Base-by-base conservation (phyloP, 1,139 yeast species). In the Torulaspora pretoriensis region DNA sequence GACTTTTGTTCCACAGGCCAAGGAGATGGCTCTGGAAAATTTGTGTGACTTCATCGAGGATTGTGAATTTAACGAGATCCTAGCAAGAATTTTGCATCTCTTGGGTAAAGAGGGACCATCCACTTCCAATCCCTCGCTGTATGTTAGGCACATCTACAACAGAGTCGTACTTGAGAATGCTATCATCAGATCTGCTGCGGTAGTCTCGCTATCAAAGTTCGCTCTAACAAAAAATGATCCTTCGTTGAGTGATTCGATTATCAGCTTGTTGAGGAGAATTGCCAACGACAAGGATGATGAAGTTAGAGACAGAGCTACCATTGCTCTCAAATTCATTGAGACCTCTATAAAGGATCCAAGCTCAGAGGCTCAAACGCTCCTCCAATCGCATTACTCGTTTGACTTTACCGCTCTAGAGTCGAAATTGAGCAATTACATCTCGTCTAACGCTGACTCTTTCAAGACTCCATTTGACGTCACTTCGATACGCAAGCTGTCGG, bases 21-120 rank as follows among this genome's bases (percentile, higher is more conserved):
- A 87, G 59, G 95, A 87, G 59, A 69, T 78, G 47, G 95, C 96
- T 26, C 74, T 92, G 60, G 88, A 86, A 70, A 85, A 84, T 63
- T 75, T 94, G 57, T 89, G 97, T 74, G 99, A 92, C 67, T 89
- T 89, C 62, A 94, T 92, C 57, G 99, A 94, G 69, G 99, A 92
- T 71, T 92, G 97, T 70, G 99, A 92, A 69, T 92, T 77, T 70
- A 86, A 96, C 31, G 97, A 89, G 68, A 79, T 92, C 50, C 80
- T 95, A 28, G 96, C 90, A 26, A 81, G 97, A 65, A 83, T 92
- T 52, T 76, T 92, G 65, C 96, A 89, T 68, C 71, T 90, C 55
- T 76, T 92, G 54, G 98, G 98, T 60, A 87, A 83, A 53, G 96
- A 89, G 68, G 99, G 98, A 52, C 97, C 98, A 57, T 71, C 75